These are phyloP conservation scores for Claviceps purpurea DNA, from an alignment of 2,329 filamentous ascomycete genomes.

Conservation along the genomic window DNA sequence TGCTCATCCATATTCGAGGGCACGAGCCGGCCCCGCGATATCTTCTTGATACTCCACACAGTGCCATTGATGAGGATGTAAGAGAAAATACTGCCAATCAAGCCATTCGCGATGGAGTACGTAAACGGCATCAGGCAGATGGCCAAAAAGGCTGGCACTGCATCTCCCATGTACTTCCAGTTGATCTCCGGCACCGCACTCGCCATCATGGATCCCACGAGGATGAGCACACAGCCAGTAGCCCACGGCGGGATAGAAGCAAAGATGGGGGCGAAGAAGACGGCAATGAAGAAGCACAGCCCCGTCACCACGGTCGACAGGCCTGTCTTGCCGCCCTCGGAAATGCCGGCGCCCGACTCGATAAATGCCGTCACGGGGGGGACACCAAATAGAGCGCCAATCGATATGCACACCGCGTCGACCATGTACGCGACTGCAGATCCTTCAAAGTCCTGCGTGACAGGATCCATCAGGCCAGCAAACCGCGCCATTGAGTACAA, in stretches of 20 bases:
- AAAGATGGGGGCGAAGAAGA: slow-evolving; percentile 86
- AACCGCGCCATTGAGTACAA: slow-evolving; percentile 85
- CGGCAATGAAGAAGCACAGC: slow-evolving; percentile 71
- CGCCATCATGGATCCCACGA: slow-evolving; percentile 83
- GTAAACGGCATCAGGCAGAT: slow-evolving; percentile 82
- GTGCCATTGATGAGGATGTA: slow-evolving; percentile 64
- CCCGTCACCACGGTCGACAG: slow-evolving; percentile 70
- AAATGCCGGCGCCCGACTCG: slow-evolving; percentile 81
- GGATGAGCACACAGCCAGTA: slow-evolving; percentile 74
- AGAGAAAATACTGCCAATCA: slow-evolving; percentile 66
- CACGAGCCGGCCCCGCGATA: slow-evolving; percentile 54
- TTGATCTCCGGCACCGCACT: slow-evolving; percentile 70
- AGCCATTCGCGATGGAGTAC: slow-evolving; percentile 75
- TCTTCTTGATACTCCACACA: slow-evolving; percentile 55
- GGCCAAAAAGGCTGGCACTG: slow-evolving; percentile 71
- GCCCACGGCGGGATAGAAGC: slow-evolving; percentile 83
- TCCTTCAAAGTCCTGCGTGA: slow-evolving; percentile 78
- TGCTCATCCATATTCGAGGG: slow-evolving; percentile 65
- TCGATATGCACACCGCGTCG: slow-evolving; percentile 65
- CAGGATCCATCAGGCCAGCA: slow-evolving; percentile 64
- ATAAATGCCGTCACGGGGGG: slow-evolving; percentile 79
- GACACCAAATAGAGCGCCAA: slow-evolving; percentile 63
- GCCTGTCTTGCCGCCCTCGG: slow-evolving; percentile 74
- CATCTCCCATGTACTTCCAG: slow-evolving; percentile 76
- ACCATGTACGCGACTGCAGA: slow-evolving; percentile 74